Percentiles rank a stretch among this genome's conserved stretches.
Conservation (phyloP, 192 early-diverging fungal genomes). For the Coemansia javaensis region DNA sequence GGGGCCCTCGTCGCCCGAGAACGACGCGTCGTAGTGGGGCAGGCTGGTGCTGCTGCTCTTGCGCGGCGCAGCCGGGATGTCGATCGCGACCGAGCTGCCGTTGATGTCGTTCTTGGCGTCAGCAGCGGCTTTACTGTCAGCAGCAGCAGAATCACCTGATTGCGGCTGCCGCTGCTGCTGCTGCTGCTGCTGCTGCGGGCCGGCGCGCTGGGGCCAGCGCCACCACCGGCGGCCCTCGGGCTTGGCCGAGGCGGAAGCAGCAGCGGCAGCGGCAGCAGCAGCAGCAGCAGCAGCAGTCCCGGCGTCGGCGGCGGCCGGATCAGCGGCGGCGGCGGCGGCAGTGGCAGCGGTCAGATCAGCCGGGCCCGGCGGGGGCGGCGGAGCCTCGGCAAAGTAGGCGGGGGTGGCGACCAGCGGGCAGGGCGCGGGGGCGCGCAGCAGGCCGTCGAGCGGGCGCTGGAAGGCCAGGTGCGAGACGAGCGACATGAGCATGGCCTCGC, state of each 20-base stretch:
- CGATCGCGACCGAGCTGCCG: too few relatives aligned
- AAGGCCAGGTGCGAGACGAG: conserved; percentile 44
- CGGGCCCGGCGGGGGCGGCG: too few relatives aligned
- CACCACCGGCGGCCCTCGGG: conserved; percentile 33
- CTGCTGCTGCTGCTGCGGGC: conserved; percentile 1
- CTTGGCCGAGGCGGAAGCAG: conserved; percentile 4
- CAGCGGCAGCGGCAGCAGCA: neutral
- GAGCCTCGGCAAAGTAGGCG: neutral
- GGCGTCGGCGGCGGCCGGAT: too few relatives aligned
- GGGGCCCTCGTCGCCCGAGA: conserved; percentile 1
- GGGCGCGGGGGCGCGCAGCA: neutral
- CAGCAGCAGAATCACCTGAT: too few relatives aligned
- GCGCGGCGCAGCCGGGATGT: too few relatives aligned
- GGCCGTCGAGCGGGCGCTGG: conserved; percentile 8
- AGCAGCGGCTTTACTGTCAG: too few relatives aligned
- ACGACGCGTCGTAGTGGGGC: neutral
- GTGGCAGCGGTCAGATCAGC: neutral
- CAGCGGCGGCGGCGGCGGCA: neutral
- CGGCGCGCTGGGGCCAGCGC: conserved; percentile 29
- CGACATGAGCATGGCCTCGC: conserved; percentile 26
- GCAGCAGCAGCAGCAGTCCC: too few relatives aligned
- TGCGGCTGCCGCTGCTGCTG: neutral
- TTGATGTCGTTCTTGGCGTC: too few relatives aligned
- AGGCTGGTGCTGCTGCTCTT: too few relatives aligned
- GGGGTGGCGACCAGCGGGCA: neutral